Conservation (phyloP, 2,329 filamentous ascomycete genomes). For the Exserohilum rostratum region DNA sequence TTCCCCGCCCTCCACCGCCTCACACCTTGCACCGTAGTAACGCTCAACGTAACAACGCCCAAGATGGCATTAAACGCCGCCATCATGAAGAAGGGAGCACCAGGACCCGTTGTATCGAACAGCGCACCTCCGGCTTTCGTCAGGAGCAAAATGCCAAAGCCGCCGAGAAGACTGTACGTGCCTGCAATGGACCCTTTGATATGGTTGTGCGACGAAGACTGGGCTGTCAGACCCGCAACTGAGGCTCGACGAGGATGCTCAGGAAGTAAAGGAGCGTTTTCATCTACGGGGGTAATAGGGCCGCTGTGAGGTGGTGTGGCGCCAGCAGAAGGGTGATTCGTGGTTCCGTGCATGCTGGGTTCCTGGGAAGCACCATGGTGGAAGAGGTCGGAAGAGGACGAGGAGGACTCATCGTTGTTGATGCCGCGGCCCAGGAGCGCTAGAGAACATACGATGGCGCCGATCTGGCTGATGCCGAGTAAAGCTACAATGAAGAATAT, state of each 20-base stretch:
- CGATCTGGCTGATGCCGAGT: slow-evolving; percentile 92
- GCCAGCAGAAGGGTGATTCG: slow-evolving; percentile 40
- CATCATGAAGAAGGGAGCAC: slow-evolving; percentile 94
- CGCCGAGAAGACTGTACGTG: slow-evolving; percentile 89
- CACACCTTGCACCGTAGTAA: slow-evolving; percentile 20
- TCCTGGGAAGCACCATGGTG: neutral
- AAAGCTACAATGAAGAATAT: slow-evolving; percentile 80
- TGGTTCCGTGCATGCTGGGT: slow-evolving; percentile 12
- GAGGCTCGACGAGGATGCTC: slow-evolving; percentile 8
- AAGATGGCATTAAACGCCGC: slow-evolving; percentile 81
- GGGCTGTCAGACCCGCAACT: neutral
- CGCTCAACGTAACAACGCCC: slow-evolving; percentile 55
- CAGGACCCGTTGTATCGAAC: slow-evolving; percentile 76
- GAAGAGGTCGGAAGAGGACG: slow-evolving; percentile 7
- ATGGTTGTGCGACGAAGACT: slow-evolving; percentile 50
- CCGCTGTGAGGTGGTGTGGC: slow-evolving; percentile 42
- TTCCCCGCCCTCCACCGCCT: slow-evolving; percentile 7
- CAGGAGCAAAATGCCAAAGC: slow-evolving; percentile 84
- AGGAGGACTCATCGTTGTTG: slow-evolving; percentile 54
- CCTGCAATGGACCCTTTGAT: slow-evolving; percentile 95
- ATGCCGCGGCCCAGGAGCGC: slow-evolving; percentile 84
- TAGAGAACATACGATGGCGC: slow-evolving; percentile 94
- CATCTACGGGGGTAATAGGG: slow-evolving; percentile 33
- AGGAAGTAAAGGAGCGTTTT: slow-evolving; percentile 38
- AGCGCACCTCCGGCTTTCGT: slow-evolving; percentile 89